Evolutionary conservation across 148 eudicot genomes (phyloP), one percentile per base, ranked within the genome.

Genomic region (Dysphania ambrosioides): DNA sequence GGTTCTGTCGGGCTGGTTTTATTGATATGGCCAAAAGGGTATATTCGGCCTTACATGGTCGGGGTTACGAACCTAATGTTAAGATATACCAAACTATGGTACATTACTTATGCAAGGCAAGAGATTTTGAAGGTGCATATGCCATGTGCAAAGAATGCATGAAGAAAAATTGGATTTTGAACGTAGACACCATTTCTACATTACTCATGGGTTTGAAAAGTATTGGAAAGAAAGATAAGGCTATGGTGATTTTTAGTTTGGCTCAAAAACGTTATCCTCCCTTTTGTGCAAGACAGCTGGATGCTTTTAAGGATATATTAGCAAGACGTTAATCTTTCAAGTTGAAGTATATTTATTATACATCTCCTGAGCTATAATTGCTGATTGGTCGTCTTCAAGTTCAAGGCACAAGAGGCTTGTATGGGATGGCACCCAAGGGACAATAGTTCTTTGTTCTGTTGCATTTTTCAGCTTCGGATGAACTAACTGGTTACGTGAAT

Each of bases 51-150:
- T 78, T 93, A 44, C 85, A 81, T 42, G 72, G 82, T 42, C 72
- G 87, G 34, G 95, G 97, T 36, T 82, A 62, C 68, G 81, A 85
- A 81, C 85, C 97, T 29, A 89, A 93, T 78, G 59, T 80, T 38
- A 84, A 83, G 74, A 86, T 93, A 68, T 91, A 88, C 77, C 94
- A 91, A 79, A 93, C 98, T 21, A 86, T 93, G 97, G 88, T 91
- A 24, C 98, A 93, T 83, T 88, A 91, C 79, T 79, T 93, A 30
- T 88, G 92, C 72, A 77, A 73, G 76, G 88, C 77, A 40, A 84
- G 92, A 19, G 82, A 93, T 2, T 86, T 84, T 81, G 86, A 87
- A 61, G 21, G 82, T 76, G 97, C 98, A 51, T 93, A 86, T 86
- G 78, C 72, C 15, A 82, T 88, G 85, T 89, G 94, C 79, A 89